phyloP scores from a whole-genome alignment of 176 grass and related monocot genomes.

The Areca catechu region DNA sequence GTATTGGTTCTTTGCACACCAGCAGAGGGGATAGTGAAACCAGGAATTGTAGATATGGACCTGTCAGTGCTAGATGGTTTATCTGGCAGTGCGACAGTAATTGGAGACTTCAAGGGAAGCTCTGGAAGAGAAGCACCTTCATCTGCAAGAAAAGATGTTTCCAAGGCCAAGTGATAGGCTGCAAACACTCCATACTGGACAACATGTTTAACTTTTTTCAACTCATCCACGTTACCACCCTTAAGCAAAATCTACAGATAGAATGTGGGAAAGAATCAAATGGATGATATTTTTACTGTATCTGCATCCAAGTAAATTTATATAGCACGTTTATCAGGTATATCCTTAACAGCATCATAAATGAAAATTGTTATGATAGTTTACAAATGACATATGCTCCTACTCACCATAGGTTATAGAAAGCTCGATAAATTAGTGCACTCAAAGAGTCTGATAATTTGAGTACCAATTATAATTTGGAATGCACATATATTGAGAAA shows the following conservation, averaged over 20 bases:
- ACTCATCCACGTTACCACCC: constrained; percentile 64
- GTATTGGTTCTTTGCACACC: constrained; percentile 24
- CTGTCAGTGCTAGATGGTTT: constrained; percentile 73
- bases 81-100: constrained; percentile 83
- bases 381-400: no score
- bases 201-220: constrained; percentile 98
- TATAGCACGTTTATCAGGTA: no score
- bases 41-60: constrained; percentile 73
- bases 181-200: constrained; percentile 96
- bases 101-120: constrained; percentile 68
- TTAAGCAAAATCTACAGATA: constrained; percentile 79
- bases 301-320: no score
- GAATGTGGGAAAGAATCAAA: no score
- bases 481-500: no score
- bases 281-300: no score
- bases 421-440: no score
- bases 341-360: no score
- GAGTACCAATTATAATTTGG: no score
- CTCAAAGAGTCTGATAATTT: no score
- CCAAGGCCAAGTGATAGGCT: constrained; percentile 96
- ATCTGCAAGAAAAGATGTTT: constrained; percentile 98
- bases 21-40: constrained; percentile 29
- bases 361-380: no score
- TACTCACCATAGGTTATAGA: no score
- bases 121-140: constrained; percentile 98